phyloP scores from a whole-genome alignment of 805 yeast genomes.

The Lachancea nothofagi region DNA sequence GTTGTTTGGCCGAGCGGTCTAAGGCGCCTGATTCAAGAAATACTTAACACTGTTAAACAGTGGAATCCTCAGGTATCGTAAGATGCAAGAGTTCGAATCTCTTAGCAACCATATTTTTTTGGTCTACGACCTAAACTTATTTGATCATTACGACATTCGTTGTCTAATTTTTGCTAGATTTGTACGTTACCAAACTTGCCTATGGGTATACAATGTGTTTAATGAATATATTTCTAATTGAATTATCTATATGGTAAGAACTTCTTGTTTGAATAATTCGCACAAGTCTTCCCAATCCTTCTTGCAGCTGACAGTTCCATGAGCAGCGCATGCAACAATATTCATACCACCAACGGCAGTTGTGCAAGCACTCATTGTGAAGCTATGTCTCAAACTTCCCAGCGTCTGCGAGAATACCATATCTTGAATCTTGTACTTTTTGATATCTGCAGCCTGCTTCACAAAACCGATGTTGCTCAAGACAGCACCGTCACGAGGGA shows the following conservation, averaged over 20 bases:
- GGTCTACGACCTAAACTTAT: not conserved
- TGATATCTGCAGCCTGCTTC: constrained; percentile 3
- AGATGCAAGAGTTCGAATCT: constrained; percentile 28
- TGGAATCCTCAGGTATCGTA: constrained; percentile 27
- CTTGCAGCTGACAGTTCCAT: constrained; percentile 12
- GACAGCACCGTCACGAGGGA: constrained; percentile 22
- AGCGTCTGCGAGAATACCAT: constrained; percentile 21
- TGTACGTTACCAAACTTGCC: too few species aligned
- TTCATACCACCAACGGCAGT: constrained; percentile 23
- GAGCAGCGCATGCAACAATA: constrained; percentile 16
- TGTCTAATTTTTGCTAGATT: not conserved
- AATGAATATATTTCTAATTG: not conserved
- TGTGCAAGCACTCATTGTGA: constrained; percentile 17
- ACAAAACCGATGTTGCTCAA: constrained; percentile 25
- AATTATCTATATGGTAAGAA: not conserved
- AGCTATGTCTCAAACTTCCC: constrained; percentile 21
- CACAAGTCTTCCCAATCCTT: constrained; percentile 12
- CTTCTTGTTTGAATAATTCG: constrained; percentile 8
- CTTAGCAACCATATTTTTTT: constrained; percentile 24
- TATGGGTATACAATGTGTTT: too few species aligned
- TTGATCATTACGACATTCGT: not conserved
- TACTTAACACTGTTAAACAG: constrained; percentile 14
- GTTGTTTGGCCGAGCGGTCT: constrained; percentile 30
- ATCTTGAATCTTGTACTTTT: constrained; percentile 13
- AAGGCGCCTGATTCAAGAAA: constrained; percentile 27